phyloP scores from a whole-genome alignment of 768 basidiomycete genomes.

The Hortiboletus campestris region DNA sequence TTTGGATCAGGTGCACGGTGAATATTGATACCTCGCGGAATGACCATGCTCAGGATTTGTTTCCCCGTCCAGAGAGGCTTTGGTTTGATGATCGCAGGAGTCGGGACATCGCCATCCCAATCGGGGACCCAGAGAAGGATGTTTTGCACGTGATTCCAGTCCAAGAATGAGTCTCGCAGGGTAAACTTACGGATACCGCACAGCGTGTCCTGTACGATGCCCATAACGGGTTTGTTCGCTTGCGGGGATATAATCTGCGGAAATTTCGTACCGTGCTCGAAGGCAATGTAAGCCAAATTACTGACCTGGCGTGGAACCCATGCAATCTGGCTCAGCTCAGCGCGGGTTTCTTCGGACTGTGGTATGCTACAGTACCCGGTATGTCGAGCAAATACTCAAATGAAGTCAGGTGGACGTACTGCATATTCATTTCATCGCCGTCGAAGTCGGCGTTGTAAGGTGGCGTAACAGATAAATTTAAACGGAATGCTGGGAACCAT shows the following conservation, averaged over 20 bases:
- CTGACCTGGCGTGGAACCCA: conserved; percentile 95
- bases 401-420: conserved; percentile 56
- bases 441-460: conserved; percentile 99
- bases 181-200: conserved; percentile 98
- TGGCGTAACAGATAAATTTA: conserved; percentile 97
- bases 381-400: conserved; percentile 6
- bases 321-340: conserved; percentile 96
- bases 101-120: conserved; percentile 93
- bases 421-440: conserved; percentile 99
- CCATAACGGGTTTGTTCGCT: conserved; percentile 99
- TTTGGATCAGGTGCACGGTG: conserved; percentile 77
- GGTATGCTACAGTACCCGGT: conserved; percentile 65
- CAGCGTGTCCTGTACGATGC: conserved; percentile 97
- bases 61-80: conserved; percentile 98
- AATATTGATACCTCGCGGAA: conserved; percentile 95
- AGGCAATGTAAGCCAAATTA: background rate
- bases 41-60: conserved; percentile 87
- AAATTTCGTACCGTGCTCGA: background rate
- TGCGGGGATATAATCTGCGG: conserved; percentile 95
- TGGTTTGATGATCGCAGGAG: conserved; percentile 92
- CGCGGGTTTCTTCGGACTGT: conserved; percentile 97
- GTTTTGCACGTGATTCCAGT: conserved; percentile 95
- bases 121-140: conserved; percentile 97
- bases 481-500: conserved; percentile 72
- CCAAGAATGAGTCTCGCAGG: conserved; percentile 90